These are phyloP conservation scores for Boletus rufocinnamomeus DNA, from an alignment of 768 basidiomycete species.

Conservation along the genomic window DNA sequence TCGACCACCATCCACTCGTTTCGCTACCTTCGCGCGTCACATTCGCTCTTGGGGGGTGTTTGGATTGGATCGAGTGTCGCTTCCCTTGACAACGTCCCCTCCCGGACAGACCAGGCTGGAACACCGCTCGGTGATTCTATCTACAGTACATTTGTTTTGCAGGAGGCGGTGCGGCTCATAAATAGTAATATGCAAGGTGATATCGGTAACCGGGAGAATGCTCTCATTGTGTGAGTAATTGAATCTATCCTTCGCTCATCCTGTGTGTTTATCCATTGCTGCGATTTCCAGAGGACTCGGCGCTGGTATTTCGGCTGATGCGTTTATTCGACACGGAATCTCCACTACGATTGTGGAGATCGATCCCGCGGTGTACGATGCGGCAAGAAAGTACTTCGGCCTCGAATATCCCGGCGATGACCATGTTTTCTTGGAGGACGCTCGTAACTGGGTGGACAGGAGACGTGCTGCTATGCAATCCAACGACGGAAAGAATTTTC, in stretches of 20 bases:
- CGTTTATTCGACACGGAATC: constrained; percentile 69
- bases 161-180: constrained; percentile 80
- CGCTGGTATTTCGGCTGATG: constrained; percentile 75
- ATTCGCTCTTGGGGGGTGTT: constrained; percentile 70
- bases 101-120: constrained; percentile 53
- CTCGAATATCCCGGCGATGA: constrained; percentile 62
- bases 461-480: constrained; percentile 37
- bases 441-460: constrained; percentile 62
- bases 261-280: constrained; percentile 3
- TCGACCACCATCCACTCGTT: constrained; percentile 46
- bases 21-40: constrained; percentile 63
- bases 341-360: constrained; percentile 88
- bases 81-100: constrained; percentile 43
- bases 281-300: constrained; percentile 74
- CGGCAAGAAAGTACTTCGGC: constrained; percentile 77
- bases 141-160: constrained; percentile 81
- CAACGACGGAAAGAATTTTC: not conserved
- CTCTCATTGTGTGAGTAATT: constrained; percentile 66
- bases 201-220: constrained; percentile 47
- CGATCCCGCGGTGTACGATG: constrained; percentile 86
- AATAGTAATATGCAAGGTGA: constrained; percentile 47
- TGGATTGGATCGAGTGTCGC: constrained; percentile 66
- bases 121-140: constrained; percentile 72
- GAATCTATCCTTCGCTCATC: constrained; percentile 5
- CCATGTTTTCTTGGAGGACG: constrained; percentile 76